Evolutionary conservation across 768 basidiomycete species (phyloP).

Genomic region (Nidula microcarpa): DNA sequence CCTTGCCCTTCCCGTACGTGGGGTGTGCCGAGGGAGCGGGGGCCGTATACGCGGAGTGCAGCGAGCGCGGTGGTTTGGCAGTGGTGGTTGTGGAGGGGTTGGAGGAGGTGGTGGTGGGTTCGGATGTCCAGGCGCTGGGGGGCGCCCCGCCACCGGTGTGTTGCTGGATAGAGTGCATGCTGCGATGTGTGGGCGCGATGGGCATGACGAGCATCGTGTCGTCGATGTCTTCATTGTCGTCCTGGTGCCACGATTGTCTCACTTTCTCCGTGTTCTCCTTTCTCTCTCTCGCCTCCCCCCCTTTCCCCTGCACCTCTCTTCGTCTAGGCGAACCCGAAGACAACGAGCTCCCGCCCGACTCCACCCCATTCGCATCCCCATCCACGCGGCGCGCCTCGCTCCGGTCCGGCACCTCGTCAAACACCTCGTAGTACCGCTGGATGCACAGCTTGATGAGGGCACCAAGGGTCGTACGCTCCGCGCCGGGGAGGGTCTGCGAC

Average conservation of each 20-base stretch:
- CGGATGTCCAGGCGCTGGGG: slow-evolving; percentile 31
- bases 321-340: slow-evolving; percentile 15
- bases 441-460: slow-evolving; percentile 74
- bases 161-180: slow-evolving; percentile 10
- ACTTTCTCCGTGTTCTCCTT: no score
- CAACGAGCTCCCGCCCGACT: not conserved
- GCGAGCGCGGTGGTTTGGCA: slow-evolving; percentile 18
- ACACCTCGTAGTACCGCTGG: slow-evolving; percentile 80
- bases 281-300: slow-evolving; percentile 21
- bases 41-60: slow-evolving; percentile 14
- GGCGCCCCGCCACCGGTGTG: slow-evolving; percentile 10
- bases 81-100: slow-evolving; percentile 15
- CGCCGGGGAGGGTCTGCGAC: not conserved
- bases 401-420: slow-evolving; percentile 76
- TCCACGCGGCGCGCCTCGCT: slow-evolving; percentile 46
- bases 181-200: slow-evolving; percentile 40
- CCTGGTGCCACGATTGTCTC: slow-evolving; percentile 9
- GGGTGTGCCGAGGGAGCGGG: slow-evolving; percentile 15
- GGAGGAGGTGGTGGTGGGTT: slow-evolving; percentile 10
- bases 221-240: slow-evolving; percentile 67
- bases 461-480: slow-evolving; percentile 62
- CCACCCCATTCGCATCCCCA: slow-evolving; percentile 7
- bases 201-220: slow-evolving; percentile 76
- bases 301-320: slow-evolving; percentile 17
- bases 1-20: slow-evolving; percentile 26